Base-by-base conservation (phyloP, 139 green algal species). In the Volvox africanus region DNA sequence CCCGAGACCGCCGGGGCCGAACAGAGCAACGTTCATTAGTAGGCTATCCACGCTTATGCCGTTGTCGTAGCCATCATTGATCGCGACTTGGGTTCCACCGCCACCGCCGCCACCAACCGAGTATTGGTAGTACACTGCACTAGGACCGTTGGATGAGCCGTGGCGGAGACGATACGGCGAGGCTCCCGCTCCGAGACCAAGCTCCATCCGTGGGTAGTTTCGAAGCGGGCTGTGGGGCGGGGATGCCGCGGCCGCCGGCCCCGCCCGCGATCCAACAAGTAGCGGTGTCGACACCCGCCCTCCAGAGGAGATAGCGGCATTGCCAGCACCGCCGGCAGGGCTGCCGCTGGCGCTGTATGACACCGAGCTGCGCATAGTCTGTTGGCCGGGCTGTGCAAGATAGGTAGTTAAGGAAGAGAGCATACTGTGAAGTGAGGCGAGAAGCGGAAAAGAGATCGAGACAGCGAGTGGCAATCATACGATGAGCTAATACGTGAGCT, bases 11-110 rank as follows among this genome's bases (percentile, higher is more conserved):
- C 17, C 28, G 50, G 28, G 28, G 22, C 80, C 55, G 14, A 86
- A 73, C 44, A 86, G 80, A 19, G 33, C 20, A 17, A 75, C 50
- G 80, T 86, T 86, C 22, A 86, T 30, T 19, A 86, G 50, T 24
- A 86, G 55, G n/a, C 80, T 86, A 30, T 86, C 80, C 28, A 86
- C 80, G 80, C 80, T 86, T 44, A 86, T 50, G 80, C 78, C 78
- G 36, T 18, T 84, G 78, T 84, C 78, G 35, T 84, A 84, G 36
- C 9, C 6, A 0, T 84, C 78, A 35, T 84, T 35, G 28, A 84
- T 20, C 37, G 16, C 28, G 36, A 62, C 36, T 55, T 84, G 36
- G 16, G 37, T 1, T 21, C 78, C 78, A 18, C 20, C 76, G 76
- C 75, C 75, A 32, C 30, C 76, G 76, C 76, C 76, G 30, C 76